Percentiles rank a stretch among this genome's conserved stretches.
These are phyloP conservation scores for Inga leiocalycina DNA, from an alignment of 306 rosid species.

Conservation along the genomic window DNA sequence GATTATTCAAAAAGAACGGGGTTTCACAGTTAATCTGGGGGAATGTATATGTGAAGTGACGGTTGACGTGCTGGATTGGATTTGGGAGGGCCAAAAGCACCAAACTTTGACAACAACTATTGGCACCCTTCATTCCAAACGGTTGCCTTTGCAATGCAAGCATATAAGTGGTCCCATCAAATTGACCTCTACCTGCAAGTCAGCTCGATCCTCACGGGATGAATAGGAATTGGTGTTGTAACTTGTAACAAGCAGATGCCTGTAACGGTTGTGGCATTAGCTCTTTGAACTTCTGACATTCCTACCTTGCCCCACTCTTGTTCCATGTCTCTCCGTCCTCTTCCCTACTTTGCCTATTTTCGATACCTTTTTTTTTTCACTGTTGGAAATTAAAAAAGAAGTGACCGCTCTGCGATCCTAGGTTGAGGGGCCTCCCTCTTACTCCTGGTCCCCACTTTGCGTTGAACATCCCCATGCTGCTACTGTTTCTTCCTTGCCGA, in stretches of 20 bases:
- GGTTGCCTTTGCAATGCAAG: too few relatives aligned
- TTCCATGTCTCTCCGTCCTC: not conserved
- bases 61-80: constrained; percentile 37
- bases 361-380: not conserved
- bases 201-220: too few relatives aligned
- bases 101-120: too few relatives aligned
- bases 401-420: constrained; percentile 11
- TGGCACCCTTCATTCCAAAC: not conserved
- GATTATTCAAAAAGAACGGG: too few relatives aligned
- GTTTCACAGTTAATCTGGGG: not conserved
- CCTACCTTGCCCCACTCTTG: not conserved
- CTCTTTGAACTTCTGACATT: constrained; percentile 19
- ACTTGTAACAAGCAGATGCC: not conserved
- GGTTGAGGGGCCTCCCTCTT: not conserved
- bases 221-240: too few relatives aligned
- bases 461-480: not conserved
- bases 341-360: not conserved
- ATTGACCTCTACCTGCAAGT: too few relatives aligned
- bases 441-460: not conserved
- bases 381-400: not conserved
- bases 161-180: not conserved
- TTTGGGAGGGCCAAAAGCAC: too few relatives aligned
- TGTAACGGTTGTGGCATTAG: not conserved
- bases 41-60: constrained; percentile 38
- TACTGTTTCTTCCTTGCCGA: not conserved